phyloP scores from a whole-genome alignment of 2,329 filamentous ascomycete genomes.

The Chaetomium sp. region DNA sequence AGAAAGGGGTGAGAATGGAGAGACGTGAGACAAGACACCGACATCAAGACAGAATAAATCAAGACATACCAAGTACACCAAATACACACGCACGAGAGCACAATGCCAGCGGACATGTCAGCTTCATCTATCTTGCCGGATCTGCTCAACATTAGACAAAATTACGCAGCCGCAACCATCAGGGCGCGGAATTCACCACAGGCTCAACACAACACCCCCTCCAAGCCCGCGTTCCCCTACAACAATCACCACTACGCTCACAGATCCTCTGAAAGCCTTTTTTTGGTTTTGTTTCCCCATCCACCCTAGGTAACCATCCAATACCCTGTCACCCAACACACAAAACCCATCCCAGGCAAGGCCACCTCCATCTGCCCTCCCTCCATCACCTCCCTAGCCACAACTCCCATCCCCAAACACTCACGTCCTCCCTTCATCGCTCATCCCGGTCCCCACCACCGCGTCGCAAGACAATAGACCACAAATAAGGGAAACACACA shows the following conservation, averaged over 20 bases:
- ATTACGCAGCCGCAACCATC: neutral
- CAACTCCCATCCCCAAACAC: neutral
- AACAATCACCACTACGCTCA: neutral
- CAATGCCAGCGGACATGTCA: constrained; percentile 3
- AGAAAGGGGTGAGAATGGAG: too few species aligned
- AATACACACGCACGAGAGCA: neutral
- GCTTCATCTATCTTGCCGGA: constrained; percentile 22
- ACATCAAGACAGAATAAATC: too few species aligned
- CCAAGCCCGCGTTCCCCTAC: constrained; percentile 16
- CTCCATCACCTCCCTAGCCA: neutral
- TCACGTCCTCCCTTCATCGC: neutral
- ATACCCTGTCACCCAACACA: neutral
- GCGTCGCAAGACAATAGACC: constrained; percentile 1
- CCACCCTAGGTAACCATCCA: too few species aligned
- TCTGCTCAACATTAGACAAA: constrained; percentile 1
- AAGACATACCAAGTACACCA: neutral
- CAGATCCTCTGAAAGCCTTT: constrained; percentile 20
- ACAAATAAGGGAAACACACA: neutral
- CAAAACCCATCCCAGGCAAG: neutral
- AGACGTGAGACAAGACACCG: too few species aligned
- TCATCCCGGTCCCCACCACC: neutral
- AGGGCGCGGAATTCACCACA: neutral
- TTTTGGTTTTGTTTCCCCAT: neutral
- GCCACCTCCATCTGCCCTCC: neutral
- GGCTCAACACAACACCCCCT: neutral